Evolutionary conservation across 768 basidiomycete species (phyloP).

Genomic region (Kwoniella heveanensis): DNA sequence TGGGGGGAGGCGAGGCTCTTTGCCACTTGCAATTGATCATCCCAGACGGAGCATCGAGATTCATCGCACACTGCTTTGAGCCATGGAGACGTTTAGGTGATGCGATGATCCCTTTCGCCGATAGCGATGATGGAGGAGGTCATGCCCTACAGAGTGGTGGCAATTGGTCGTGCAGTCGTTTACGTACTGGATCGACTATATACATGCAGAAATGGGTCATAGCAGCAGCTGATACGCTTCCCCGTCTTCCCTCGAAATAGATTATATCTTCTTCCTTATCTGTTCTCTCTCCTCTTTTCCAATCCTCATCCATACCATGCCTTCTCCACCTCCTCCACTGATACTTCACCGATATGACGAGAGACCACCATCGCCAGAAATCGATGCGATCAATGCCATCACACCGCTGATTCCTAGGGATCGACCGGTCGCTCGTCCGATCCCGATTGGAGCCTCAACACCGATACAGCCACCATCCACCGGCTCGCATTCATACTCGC

Average conservation of each 20-base stretch:
- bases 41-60: not conserved
- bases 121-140: constrained; percentile 3
- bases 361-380: not conserved
- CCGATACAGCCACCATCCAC: too few species aligned
- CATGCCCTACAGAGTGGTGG: not conserved
- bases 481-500: constrained; percentile 1
- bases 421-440: constrained; percentile 12
- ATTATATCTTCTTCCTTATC: too few species aligned
- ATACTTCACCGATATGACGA: constrained; percentile 3
- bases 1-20: not conserved
- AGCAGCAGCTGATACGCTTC: constrained; percentile 7
- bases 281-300: not conserved
- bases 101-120: not conserved
- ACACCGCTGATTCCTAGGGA: constrained; percentile 1
- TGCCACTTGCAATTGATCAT: not conserved
- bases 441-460: constrained; percentile 10
- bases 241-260: not conserved
- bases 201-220: not conserved
- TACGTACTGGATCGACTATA: too few species aligned
- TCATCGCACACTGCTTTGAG: not conserved
- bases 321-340: not conserved
- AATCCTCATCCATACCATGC: constrained; percentile 9
- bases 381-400: constrained; percentile 3
- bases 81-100: too few species aligned
- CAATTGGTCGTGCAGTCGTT: not conserved